These are phyloP conservation scores for Panicum miliaceum DNA, from an alignment of 176 grass and related monocot genomes.

Conservation along the genomic window DNA sequence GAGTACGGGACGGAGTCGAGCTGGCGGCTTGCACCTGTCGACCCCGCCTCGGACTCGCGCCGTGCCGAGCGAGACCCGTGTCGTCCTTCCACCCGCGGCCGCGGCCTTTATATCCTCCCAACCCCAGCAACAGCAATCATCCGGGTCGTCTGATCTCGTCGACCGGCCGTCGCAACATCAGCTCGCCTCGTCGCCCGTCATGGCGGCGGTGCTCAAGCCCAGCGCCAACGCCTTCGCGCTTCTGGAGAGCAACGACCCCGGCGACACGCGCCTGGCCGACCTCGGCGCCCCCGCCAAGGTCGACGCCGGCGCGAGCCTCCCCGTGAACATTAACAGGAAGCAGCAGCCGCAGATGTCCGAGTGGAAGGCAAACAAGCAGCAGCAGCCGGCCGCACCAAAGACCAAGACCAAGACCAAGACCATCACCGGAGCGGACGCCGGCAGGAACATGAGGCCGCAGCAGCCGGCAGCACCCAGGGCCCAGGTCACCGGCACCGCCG, in stretches of 20 bases:
- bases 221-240: not conserved
- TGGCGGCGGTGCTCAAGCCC: not conserved
- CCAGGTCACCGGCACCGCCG: not conserved
- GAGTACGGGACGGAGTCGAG: not conserved
- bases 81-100: no score
- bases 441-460: not conserved
- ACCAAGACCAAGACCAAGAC: not conserved
- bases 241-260: not conserved
- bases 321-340: not conserved
- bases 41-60: not conserved
- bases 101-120: no score
- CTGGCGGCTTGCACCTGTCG: no score
- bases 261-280: not conserved
- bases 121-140: not conserved
- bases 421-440: not conserved
- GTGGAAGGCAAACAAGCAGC: not conserved
- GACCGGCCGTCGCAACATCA: no score
- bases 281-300: not conserved
- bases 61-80: not conserved
- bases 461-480: not conserved
- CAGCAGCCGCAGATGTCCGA: not conserved
- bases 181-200: not conserved
- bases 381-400: not conserved
- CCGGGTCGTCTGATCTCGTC: not conserved
- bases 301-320: not conserved